A percentile compares a stretch with the other conserved stretches of the same genome.
Conservation (phyloP, 2,329 filamentous ascomycete genomes). For the Magnaporthiopsis poae region DNA sequence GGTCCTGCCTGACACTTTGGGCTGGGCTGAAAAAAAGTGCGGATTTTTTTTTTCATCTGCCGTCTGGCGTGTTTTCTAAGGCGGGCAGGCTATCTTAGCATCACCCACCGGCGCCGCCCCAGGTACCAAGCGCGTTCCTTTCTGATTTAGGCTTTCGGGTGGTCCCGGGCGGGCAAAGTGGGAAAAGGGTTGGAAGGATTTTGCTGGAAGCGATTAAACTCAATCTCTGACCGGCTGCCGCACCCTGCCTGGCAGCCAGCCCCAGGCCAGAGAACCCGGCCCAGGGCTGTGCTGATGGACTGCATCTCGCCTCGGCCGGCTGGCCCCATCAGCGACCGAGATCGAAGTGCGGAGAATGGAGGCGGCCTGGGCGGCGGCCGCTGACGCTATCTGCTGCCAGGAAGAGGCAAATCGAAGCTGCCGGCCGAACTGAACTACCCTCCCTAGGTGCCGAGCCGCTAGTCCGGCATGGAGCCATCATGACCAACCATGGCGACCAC, state of each 20-base stretch:
- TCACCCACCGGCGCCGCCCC: neutral
- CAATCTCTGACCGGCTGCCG: neutral
- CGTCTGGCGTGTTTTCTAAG: no score
- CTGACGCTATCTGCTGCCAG: neutral
- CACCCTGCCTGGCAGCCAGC: neutral
- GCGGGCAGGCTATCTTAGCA: neutral
- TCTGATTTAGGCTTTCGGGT: neutral
- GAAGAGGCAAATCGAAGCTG: neutral
- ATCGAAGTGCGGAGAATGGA: neutral
- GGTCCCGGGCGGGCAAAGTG: neutral
- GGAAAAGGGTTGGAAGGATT: neutral
- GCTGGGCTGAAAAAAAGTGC: neutral
- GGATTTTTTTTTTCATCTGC: no score
- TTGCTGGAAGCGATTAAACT: neutral
- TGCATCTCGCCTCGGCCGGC: neutral
- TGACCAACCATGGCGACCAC: neutral
- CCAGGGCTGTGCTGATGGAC: neutral
- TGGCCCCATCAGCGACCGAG: neutral
- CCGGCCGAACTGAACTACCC: neutral
- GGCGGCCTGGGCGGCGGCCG: no score
- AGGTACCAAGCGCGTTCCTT: neutral
- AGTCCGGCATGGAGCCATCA: neutral
- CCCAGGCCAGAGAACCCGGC: neutral
- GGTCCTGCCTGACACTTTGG: neutral
- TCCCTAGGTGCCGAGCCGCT: neutral